Conservation (phyloP, 2,329 filamentous ascomycete species). For the Torrubiella hemipterigena region DNA sequence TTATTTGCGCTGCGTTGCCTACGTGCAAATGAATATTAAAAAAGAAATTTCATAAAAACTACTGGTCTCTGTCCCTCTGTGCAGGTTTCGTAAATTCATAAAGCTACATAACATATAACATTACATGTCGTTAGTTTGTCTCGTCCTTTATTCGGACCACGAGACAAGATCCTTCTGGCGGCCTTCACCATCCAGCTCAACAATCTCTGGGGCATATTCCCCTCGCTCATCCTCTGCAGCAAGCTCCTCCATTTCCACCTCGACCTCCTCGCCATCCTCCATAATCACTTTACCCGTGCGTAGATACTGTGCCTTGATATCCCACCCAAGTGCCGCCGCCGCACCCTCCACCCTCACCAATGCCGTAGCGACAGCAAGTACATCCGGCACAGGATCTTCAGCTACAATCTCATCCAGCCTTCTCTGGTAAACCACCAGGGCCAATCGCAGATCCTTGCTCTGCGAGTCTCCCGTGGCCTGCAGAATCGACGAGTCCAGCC, state of each 20-base stretch:
- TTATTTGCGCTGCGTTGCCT: too few species aligned
- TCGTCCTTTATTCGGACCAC: conserved; percentile 24
- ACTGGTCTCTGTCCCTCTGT: too few species aligned
- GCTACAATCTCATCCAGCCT: conserved; percentile 36
- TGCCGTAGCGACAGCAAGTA: conserved; percentile 31
- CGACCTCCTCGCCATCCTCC: conserved; percentile 39
- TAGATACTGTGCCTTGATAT: conserved; percentile 37
- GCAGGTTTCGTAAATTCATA: too few species aligned
- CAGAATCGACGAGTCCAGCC: conserved; percentile 32
- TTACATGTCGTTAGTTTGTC: neutral
- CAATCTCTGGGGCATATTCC: conserved; percentile 40
- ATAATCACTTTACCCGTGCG: conserved; percentile 35
- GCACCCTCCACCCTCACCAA: conserved; percentile 26
- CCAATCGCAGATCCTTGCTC: conserved; percentile 26
- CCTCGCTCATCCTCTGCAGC: conserved; percentile 42
- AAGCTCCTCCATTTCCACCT: conserved; percentile 34
- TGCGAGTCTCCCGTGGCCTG: conserved; percentile 18
- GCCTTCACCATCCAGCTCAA: conserved; percentile 40
- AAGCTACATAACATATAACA: too few species aligned
- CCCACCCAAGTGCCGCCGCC: conserved; percentile 38
- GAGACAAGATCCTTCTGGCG: conserved; percentile 38
- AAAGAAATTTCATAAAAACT: too few species aligned
- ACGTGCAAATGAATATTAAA: too few species aligned
- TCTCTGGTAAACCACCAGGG: conserved; percentile 42
- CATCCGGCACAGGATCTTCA: conserved; percentile 22